Percentiles rank a stretch among this genome's conserved stretches.
These are phyloP conservation scores for Fremontodendron californicum DNA, from an alignment of 345 rosid genomes.

Conservation along the genomic window DNA sequence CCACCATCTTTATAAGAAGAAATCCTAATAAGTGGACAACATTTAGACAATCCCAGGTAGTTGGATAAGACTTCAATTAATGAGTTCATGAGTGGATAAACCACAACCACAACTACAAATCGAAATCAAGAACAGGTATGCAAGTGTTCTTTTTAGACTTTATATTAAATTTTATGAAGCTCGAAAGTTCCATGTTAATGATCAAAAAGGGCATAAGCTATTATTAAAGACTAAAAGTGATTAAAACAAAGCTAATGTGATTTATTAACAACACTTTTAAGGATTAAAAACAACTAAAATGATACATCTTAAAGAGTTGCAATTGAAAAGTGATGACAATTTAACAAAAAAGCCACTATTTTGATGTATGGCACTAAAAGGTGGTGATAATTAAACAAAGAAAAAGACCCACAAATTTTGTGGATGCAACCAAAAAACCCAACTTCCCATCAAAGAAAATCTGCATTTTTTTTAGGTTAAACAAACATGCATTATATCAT, in stretches of 20 bases:
- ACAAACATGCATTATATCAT: neutral
- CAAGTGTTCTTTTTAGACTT: neutral
- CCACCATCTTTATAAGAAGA: constrained; percentile 23
- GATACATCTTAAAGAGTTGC: neutral
- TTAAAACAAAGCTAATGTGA: constrained; percentile 1
- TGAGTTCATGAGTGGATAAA: constrained; percentile 26
- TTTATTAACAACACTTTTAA: neutral
- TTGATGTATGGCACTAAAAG: constrained; percentile 3
- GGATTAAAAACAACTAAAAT: neutral
- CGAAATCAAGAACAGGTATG: constrained; percentile 8
- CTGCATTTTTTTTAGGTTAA: neutral
- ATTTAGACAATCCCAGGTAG: constrained; percentile 16
- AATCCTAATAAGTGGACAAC: constrained; percentile 21
- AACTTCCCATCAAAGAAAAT: neutral
- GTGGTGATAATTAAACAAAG: neutral
- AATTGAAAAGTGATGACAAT: constrained; percentile 7
- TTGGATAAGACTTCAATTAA: constrained; percentile 11
- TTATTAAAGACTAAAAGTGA: neutral
- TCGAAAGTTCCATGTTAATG: neutral
- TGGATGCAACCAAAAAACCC: neutral
- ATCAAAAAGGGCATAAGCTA: neutral
- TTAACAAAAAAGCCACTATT: neutral
- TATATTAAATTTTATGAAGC: neutral
- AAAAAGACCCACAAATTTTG: neutral
- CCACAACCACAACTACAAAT: constrained; percentile 24